Conservation (phyloP, 768 basidiomycete genomes). For the Leucosporidium creatinivorum region DNA sequence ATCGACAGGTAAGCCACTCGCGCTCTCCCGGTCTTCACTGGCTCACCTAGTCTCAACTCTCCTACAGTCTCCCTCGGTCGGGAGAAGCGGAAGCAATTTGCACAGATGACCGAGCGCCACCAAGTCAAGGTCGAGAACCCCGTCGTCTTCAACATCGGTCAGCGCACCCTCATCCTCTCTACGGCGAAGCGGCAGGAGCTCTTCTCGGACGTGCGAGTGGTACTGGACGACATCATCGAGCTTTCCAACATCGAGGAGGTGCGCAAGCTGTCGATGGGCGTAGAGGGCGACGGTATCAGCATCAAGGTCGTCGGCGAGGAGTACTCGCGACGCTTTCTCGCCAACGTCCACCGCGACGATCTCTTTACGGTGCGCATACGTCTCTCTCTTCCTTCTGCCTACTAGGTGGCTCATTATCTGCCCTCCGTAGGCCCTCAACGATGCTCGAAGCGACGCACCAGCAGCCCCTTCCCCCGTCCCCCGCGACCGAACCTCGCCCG, state of each 20-base stretch:
- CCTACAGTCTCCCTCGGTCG: constrained; percentile 55
- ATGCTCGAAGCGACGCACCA: neutral
- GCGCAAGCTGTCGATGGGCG: constrained; percentile 61
- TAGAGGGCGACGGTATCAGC: constrained; percentile 34
- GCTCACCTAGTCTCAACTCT: too few species aligned
- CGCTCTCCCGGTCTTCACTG: constrained; percentile 47
- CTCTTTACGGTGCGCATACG: neutral
- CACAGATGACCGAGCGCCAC: constrained; percentile 61
- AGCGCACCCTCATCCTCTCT: constrained; percentile 67
- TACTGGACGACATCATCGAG: constrained; percentile 72
- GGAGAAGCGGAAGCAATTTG: constrained; percentile 53
- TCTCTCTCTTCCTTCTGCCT: neutral
- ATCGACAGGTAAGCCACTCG: constrained; percentile 50
- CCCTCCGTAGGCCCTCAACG: neutral
- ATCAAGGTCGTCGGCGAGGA: constrained; percentile 48
- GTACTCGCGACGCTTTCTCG: constrained; percentile 19
- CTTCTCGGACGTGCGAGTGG: constrained; percentile 60
- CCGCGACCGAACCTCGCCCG: constrained; percentile 64
- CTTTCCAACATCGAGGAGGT: constrained; percentile 77
- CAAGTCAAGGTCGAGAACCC: constrained; percentile 62
- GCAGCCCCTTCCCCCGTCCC: constrained; percentile 34
- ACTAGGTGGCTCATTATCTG: neutral
- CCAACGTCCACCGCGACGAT: neutral
- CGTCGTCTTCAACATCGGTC: constrained; percentile 59
- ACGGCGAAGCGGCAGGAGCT: constrained; percentile 63